Evolutionary conservation across 805 yeast species (phyloP).

Genomic region (Myxozyma sirexii): DNA sequence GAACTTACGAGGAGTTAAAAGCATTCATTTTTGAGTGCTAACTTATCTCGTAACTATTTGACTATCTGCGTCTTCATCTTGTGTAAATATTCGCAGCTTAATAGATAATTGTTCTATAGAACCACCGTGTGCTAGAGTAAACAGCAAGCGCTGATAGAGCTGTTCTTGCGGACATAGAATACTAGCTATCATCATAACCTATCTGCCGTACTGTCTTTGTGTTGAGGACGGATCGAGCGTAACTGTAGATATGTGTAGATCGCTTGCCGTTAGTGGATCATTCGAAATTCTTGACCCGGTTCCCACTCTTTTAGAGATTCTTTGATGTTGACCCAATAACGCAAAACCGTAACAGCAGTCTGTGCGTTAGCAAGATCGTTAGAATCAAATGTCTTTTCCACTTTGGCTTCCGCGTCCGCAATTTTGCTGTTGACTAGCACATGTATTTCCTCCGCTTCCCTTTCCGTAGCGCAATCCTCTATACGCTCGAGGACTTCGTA

Average conservation of each 20-base stretch:
- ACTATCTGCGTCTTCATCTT: neutral
- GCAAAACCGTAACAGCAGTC: slow-evolving; percentile 66
- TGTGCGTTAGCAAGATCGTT: slow-evolving; percentile 63
- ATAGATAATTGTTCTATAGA: too few species aligned
- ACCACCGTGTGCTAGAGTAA: too few species aligned
- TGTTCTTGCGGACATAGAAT: too few species aligned
- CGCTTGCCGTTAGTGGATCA: slow-evolving; percentile 26
- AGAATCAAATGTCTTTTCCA: slow-evolving; percentile 52
- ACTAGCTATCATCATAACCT: too few species aligned
- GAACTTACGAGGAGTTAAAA: slow-evolving; percentile 80
- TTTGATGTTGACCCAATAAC: slow-evolving; percentile 81
- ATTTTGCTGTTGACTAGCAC: slow-evolving; percentile 63
- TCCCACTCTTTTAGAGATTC: slow-evolving; percentile 60
- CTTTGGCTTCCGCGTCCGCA: slow-evolving; percentile 46
- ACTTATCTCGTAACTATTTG: neutral
- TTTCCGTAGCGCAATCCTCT: slow-evolving; percentile 62
- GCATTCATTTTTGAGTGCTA: slow-evolving; percentile 61
- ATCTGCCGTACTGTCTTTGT: too few species aligned
- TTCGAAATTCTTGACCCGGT: slow-evolving; percentile 36
- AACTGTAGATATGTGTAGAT: too few species aligned
- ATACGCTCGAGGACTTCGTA: slow-evolving; percentile 83
- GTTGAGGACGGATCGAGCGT: too few species aligned
- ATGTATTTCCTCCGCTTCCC: slow-evolving; percentile 58
- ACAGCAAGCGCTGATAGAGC: too few species aligned
- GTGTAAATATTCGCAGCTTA: too few species aligned